Conservation (phyloP, 495 filamentous ascomycete species). For the Hypomontagnella monticulosa region DNA sequence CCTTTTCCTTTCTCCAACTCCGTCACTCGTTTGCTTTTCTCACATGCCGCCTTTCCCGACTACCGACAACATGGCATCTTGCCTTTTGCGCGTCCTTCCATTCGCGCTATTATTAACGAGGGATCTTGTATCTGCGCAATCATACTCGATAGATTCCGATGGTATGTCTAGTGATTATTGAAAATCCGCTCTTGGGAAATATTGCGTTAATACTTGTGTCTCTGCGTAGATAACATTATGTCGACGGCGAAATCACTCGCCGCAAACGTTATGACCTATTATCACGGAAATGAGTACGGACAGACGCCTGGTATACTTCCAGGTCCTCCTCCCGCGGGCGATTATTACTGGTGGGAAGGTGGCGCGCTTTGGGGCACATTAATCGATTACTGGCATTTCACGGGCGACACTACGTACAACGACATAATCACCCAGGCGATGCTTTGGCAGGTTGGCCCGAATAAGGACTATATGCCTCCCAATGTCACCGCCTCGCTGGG, state of each 20-base stretch:
- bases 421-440: conserved; percentile 65
- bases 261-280: conserved; percentile 67
- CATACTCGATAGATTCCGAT: conserved; percentile 37
- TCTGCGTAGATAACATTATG: conserved; percentile 61
- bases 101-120: conserved; percentile 24
- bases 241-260: conserved; percentile 64
- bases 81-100: conserved; percentile 21
- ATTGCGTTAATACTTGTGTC: conserved; percentile 11
- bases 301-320: conserved; percentile 73
- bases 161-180: conserved; percentile 23
- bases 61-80: conserved; percentile 31
- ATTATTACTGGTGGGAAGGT: conserved; percentile 68
- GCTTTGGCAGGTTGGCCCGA: conserved; percentile 68
- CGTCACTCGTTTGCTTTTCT: conserved; percentile 33
- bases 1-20: conserved; percentile 19
- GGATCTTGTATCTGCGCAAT: conserved; percentile 34
- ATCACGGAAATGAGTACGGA: conserved; percentile 65
- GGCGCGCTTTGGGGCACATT: conserved; percentile 65
- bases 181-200: neutral
- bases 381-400: conserved; percentile 77
- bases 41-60: conserved; percentile 7
- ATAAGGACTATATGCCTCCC: conserved; percentile 69
- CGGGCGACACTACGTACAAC: conserved; percentile 73
- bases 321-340: conserved; percentile 59
- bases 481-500: conserved; percentile 79